Evolutionary conservation across 164 flowering plant species (phyloP).

Genomic region (Cinnamomum micranthum): DNA sequence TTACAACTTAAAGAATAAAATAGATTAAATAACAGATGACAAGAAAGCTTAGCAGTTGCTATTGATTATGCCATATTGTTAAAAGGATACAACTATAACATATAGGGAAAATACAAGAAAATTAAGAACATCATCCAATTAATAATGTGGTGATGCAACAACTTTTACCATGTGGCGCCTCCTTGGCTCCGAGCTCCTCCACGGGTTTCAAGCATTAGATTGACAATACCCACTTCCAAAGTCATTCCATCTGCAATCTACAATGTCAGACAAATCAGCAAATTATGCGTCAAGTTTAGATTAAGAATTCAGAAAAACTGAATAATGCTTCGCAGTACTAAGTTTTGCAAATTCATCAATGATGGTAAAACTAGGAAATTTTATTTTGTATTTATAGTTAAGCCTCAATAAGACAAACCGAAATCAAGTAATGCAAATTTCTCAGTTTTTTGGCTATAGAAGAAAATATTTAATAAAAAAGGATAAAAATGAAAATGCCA

Average conservation of each 20-base stretch:
- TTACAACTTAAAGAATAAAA: too few species aligned
- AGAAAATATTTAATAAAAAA: too few species aligned
- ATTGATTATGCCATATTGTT: too few species aligned
- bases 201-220: constrained; percentile 88
- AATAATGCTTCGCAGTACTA: background rate
- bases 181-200: constrained; percentile 63
- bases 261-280: constrained; percentile 4
- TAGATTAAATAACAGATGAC: too few species aligned
- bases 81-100: background rate
- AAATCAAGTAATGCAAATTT: too few species aligned
- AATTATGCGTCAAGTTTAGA: background rate
- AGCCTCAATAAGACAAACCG: too few species aligned
- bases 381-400: too few species aligned
- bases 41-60: too few species aligned
- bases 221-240: constrained; percentile 72
- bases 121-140: background rate
- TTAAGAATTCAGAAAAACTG: background rate
- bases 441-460: too few species aligned
- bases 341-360: too few species aligned
- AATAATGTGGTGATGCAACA: background rate
- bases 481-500: too few species aligned
- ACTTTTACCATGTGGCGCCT: constrained; percentile 80
- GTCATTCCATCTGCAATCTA: constrained; percentile 99
- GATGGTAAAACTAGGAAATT: too few species aligned
- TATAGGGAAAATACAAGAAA: background rate